Evolutionary conservation across 2,329 filamentous ascomycete species (phyloP).

Genomic region (Ascochyta koolunga): DNA sequence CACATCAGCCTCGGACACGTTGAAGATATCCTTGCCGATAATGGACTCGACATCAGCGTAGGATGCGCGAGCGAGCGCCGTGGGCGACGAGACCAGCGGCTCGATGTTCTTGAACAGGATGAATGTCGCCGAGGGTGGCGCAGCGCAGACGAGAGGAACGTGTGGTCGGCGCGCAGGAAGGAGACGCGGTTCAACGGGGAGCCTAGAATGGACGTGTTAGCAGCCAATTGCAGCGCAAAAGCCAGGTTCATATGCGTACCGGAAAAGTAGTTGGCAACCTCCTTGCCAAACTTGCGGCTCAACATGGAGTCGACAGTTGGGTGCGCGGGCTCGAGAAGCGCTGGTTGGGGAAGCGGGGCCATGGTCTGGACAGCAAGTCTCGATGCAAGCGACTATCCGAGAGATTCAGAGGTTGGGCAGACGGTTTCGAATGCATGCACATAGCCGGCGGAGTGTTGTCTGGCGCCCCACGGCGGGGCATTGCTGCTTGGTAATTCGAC

Average conservation of each 20-base stretch:
- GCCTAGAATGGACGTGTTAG: conserved; percentile 50
- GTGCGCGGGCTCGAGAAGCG: conserved; percentile 64
- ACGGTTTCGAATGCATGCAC: neutral
- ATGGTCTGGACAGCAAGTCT: conserved; percentile 23
- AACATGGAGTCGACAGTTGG: conserved; percentile 71
- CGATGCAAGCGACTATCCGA: neutral
- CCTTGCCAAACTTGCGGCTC: conserved; percentile 76
- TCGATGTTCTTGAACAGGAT: conserved; percentile 79
- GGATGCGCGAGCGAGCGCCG: conserved; percentile 70
- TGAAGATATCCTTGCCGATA: conserved; percentile 74
- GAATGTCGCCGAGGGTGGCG: conserved; percentile 70
- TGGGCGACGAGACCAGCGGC: conserved; percentile 68
- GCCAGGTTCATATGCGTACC: conserved; percentile 35
- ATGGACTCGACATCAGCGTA: conserved; percentile 73
- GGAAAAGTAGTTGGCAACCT: conserved; percentile 84
- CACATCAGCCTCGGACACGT: conserved; percentile 71
- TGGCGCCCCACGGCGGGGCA: conserved; percentile 22
- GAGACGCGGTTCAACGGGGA: conserved; percentile 79
- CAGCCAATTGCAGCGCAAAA: too few relatives aligned
- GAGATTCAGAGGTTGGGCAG: neutral
- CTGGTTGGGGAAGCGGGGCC: conserved; percentile 48
- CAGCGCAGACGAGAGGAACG: conserved; percentile 73
- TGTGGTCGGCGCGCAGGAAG: conserved; percentile 73
- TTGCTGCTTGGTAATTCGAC: conserved; percentile 13
- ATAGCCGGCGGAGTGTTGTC: conserved; percentile 8